A percentile compares a stretch with the other conserved stretches of the same genome.
Evolutionary conservation across 805 yeast genomes (phyloP).

Genomic region (Lipomyces starkeyi): DNA sequence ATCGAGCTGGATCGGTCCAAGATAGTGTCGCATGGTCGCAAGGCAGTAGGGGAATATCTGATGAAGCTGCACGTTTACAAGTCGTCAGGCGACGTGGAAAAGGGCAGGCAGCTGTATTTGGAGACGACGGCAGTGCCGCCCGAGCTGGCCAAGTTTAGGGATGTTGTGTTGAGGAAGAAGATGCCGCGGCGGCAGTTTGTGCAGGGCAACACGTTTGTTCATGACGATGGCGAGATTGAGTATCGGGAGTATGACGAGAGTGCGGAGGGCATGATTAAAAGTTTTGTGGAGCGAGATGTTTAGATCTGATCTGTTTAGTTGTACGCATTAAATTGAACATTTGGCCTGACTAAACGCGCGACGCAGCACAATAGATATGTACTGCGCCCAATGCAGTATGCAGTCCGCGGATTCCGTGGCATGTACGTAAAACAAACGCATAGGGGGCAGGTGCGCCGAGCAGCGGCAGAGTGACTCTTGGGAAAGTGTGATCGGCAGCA

Average conservation of each 20-base stretch:
- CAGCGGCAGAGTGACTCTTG: too few species aligned
- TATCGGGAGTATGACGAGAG: conserved; percentile 78
- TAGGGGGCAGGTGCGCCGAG: too few species aligned
- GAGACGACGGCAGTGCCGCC: conserved; percentile 66
- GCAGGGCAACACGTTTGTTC: conserved; percentile 73
- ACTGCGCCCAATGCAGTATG: too few species aligned
- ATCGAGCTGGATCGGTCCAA: conserved; percentile 65
- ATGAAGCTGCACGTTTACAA: conserved; percentile 77
- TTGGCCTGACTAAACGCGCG: too few species aligned
- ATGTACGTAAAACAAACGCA: too few species aligned
- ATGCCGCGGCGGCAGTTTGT: conserved; percentile 83
- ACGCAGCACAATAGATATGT: too few species aligned
- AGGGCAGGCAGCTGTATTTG: conserved; percentile 67
- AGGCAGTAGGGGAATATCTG: conserved; percentile 73
- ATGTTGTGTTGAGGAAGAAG: conserved; percentile 69
- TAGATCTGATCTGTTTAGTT: conserved; percentile 27
- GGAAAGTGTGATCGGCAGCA: too few species aligned
- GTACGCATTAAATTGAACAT: too few species aligned
- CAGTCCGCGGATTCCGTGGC: too few species aligned
- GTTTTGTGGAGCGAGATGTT: conserved; percentile 67
- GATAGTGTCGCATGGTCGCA: conserved; percentile 72
- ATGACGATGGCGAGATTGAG: conserved; percentile 51
- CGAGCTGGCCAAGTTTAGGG: conserved; percentile 69
- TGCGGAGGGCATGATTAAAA: conserved; percentile 76
- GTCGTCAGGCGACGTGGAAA: conserved; percentile 71